phyloP scores from a whole-genome alignment of 495 filamentous ascomycete species.

The Friedmanniomyces endolithicus region DNA sequence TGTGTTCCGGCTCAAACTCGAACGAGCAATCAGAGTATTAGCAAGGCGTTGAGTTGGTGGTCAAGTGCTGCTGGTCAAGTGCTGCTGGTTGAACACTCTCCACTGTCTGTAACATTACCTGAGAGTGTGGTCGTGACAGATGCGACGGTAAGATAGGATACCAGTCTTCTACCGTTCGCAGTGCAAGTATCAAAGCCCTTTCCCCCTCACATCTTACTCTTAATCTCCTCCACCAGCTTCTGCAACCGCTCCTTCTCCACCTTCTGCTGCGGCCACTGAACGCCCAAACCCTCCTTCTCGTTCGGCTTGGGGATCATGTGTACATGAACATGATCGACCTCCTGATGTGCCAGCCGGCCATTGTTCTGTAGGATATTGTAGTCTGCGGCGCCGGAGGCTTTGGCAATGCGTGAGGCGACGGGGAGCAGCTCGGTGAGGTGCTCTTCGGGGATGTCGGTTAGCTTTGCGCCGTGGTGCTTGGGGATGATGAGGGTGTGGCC shows the following conservation, averaged over 20 bases:
- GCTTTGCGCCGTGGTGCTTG: slow-evolving; percentile 85
- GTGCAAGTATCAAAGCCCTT: not conserved
- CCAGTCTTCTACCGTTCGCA: not conserved
- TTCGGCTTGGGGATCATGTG: slow-evolving; percentile 98
- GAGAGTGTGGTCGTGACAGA: not conserved
- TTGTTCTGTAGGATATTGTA: slow-evolving; percentile 99
- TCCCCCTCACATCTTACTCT: slow-evolving; percentile 64
- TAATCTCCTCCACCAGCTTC: slow-evolving; percentile 66
- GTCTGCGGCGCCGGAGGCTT: slow-evolving; percentile 59
- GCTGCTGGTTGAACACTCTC: not conserved
- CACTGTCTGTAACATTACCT: not conserved
- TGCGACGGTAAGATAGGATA: too few relatives aligned
- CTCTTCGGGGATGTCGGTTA: slow-evolving; percentile 89
- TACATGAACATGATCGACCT: slow-evolving; percentile 77
- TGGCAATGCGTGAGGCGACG: slow-evolving; percentile 73
- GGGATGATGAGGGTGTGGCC: slow-evolving; percentile 78
- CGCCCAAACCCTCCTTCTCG: slow-evolving; percentile 60
- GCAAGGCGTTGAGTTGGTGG: not conserved
- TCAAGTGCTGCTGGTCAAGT: too few relatives aligned
- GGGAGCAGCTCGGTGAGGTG: slow-evolving; percentile 66
- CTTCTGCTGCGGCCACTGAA: slow-evolving; percentile 66
- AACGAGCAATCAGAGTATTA: not conserved
- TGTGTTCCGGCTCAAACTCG: too few relatives aligned
- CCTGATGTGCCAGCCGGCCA: slow-evolving; percentile 81
- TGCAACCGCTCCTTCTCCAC: slow-evolving; percentile 76